Evolutionary conservation across 768 basidiomycete species (phyloP).

Genomic region (Tremella yokohamensis): DNA sequence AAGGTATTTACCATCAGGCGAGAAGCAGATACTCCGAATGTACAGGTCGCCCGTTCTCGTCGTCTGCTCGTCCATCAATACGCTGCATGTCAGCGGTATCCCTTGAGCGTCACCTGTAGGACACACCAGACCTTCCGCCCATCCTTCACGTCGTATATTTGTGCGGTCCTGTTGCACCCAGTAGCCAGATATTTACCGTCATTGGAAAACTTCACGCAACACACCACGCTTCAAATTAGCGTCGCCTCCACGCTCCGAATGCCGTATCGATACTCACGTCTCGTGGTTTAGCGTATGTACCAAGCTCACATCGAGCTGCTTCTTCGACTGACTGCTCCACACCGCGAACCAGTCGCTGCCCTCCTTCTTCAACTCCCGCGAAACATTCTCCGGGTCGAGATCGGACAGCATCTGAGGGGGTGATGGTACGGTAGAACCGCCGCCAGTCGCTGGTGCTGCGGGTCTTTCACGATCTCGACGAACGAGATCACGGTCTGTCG

Average conservation of each 20-base stretch:
- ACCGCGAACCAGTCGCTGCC: conserved; percentile 85
- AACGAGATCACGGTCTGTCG: conserved; percentile 47
- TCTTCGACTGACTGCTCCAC: conserved; percentile 76
- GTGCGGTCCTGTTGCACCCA: conserved; percentile 91
- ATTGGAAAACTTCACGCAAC: conserved; percentile 89
- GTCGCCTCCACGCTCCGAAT: neutral
- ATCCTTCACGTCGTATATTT: conserved; percentile 88
- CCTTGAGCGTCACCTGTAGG: neutral
- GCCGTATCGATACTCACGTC: conserved; percentile 58
- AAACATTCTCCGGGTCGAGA: conserved; percentile 52
- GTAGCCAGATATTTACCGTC: conserved; percentile 91
- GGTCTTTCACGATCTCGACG: conserved; percentile 46
- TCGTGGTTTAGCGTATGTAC: conserved; percentile 88
- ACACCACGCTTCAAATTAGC: conserved; percentile 61
- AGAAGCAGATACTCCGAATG: conserved; percentile 79
- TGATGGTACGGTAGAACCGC: conserved; percentile 18
- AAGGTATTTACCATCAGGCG: conserved; percentile 66
- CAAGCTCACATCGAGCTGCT: conserved; percentile 70
- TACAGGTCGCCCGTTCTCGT: conserved; percentile 75
- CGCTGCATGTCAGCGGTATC: conserved; percentile 53
- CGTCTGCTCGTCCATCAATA: conserved; percentile 72
- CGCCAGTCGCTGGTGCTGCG: neutral
- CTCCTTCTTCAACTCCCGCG: conserved; percentile 58
- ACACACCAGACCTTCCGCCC: conserved; percentile 77
- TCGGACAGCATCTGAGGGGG: conserved; percentile 46